These are phyloP conservation scores for Decorospora gaudefroyi DNA, from an alignment of 2,329 filamentous ascomycete genomes.

Conservation along the genomic window DNA sequence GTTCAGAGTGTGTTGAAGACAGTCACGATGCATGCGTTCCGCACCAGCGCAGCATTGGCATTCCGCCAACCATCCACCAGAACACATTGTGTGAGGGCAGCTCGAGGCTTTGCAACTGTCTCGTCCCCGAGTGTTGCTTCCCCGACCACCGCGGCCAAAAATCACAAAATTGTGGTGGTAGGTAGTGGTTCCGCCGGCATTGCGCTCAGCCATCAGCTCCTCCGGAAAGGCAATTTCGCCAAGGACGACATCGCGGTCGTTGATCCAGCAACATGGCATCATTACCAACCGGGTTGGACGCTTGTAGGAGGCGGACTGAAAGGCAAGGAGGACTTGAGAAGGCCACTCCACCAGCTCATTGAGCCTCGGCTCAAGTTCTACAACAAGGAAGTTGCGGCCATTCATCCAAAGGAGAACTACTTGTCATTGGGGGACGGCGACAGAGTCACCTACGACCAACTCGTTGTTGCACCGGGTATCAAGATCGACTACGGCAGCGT, in stretches of 20 bases:
- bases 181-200: conserved; percentile 70
- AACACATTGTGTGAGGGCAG: not conserved
- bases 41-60: not conserved
- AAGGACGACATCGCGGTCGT: conserved; percentile 66
- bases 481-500: conserved; percentile 35
- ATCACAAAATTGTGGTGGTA: conserved; percentile 68
- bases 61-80: not conserved
- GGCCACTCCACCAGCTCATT: conserved; percentile 57
- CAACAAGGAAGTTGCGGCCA: conserved; percentile 54
- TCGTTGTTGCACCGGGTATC: conserved; percentile 62
- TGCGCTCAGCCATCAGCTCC: conserved; percentile 68
- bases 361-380: conserved; percentile 66
- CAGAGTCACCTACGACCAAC: conserved; percentile 64
- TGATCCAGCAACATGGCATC: conserved; percentile 65
- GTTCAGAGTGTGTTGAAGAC: too few species aligned
- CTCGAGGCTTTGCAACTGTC: conserved; percentile 27
- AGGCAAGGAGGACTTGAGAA: conserved; percentile 61
- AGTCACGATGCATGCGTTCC: not conserved
- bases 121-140: conserved; percentile 31
- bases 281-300: conserved; percentile 73
- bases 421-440: conserved; percentile 61
- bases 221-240: conserved; percentile 60
- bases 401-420: conserved; percentile 62
- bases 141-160: conserved; percentile 41
- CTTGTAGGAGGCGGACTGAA: conserved; percentile 69